Evolutionary conservation across 768 basidiomycete genomes (phyloP).

Genomic region (Amanita subjunquillea): DNA sequence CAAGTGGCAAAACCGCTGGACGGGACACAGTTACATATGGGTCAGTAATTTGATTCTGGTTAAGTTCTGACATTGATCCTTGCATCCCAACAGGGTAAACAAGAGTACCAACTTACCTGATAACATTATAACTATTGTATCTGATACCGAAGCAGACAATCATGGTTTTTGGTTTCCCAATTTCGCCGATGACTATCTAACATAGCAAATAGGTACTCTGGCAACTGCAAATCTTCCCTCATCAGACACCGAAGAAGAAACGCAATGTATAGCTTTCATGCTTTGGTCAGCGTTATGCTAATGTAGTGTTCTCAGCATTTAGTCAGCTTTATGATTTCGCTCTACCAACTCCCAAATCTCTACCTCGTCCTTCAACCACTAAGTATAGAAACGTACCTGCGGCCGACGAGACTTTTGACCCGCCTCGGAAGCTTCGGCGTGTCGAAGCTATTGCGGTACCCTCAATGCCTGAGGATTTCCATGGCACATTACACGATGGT

Average conservation of each 20-base stretch:
- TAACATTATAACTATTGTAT: slow-evolving; percentile 14
- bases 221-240: slow-evolving; percentile 3
- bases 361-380: neutral
- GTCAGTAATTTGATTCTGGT: slow-evolving; percentile 6
- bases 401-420: neutral
- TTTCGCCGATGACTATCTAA: neutral
- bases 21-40: slow-evolving; percentile 12
- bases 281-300: neutral
- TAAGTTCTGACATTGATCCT: slow-evolving; percentile 7
- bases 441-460: neutral
- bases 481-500: neutral
- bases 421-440: slow-evolving; percentile 1
- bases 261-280: slow-evolving; percentile 7
- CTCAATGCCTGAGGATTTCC: neutral
- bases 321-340: neutral
- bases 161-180: slow-evolving; percentile 17
- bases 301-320: neutral
- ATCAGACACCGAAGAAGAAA: slow-evolving; percentile 14
- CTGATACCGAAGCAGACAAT: slow-evolving; percentile 31
- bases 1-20: neutral
- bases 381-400: neutral
- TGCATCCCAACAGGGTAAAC: neutral
- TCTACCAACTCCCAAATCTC: slow-evolving; percentile 1
- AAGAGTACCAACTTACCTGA: slow-evolving; percentile 2
- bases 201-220: neutral